Conservation (phyloP, 371 early-diverging fungal species). For the Mortierella sp. region DNA sequence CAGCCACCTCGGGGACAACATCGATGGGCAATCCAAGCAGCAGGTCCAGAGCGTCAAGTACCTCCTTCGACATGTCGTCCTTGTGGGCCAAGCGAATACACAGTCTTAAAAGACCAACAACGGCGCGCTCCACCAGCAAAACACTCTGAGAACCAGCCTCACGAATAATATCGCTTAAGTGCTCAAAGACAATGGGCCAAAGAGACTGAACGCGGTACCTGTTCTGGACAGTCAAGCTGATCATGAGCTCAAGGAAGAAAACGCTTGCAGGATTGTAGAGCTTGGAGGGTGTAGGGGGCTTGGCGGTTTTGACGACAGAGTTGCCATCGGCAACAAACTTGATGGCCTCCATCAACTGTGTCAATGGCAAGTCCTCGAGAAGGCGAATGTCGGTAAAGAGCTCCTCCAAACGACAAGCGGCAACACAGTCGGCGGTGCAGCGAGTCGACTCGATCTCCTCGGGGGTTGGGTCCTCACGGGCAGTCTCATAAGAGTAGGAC, state of each 20-base stretch:
- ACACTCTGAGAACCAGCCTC: constrained; percentile 79
- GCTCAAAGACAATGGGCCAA: constrained; percentile 78
- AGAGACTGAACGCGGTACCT: constrained; percentile 72
- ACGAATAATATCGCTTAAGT: constrained; percentile 77
- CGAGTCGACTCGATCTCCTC: constrained; percentile 82
- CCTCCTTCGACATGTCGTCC: constrained; percentile 71
- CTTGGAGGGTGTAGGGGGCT: constrained; percentile 61
- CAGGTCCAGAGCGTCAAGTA: constrained; percentile 73
- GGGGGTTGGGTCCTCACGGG: constrained; percentile 75
- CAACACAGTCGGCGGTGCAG: constrained; percentile 79
- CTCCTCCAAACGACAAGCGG: constrained; percentile 80
- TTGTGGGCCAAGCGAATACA: constrained; percentile 80
- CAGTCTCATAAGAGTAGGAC: constrained; percentile 68
- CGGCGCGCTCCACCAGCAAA: constrained; percentile 81
- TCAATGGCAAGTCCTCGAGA: constrained; percentile 75
- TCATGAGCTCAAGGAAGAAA: constrained; percentile 83
- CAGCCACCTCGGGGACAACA: constrained; percentile 77
- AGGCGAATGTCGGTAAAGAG: constrained; percentile 81
- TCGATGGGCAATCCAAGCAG: constrained; percentile 76
- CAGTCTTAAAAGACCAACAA: constrained; percentile 80
- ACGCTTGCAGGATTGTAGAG: constrained; percentile 77
- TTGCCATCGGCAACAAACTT: constrained; percentile 58
- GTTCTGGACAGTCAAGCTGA: constrained; percentile 82
- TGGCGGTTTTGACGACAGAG: constrained; percentile 50
- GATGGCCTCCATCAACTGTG: constrained; percentile 70